Evolutionary conservation across 345 rosid species (phyloP).

Genomic region (Linum lewisii): DNA sequence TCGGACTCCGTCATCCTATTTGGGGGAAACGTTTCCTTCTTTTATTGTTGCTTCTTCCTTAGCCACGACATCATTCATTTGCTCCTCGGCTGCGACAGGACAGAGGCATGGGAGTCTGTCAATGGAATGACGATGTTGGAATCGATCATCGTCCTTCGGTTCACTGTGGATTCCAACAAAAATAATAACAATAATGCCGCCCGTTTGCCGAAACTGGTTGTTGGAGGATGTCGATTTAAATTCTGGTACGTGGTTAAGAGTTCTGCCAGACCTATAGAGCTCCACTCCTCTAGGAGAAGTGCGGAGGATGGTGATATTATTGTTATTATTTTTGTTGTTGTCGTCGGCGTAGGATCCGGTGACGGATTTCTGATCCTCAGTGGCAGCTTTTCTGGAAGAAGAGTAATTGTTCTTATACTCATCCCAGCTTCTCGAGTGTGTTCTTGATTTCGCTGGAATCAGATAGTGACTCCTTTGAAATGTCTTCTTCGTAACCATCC

Average conservation of each 20-base stretch:
- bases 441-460: conserved; percentile 28
- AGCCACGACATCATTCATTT: conserved; percentile 69
- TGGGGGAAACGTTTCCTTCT: conserved; percentile 45
- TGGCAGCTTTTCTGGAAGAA: conserved; percentile 45
- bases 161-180: conserved; percentile 29
- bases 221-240: conserved; percentile 59
- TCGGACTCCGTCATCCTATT: conserved; percentile 55
- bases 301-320: conserved; percentile 18
- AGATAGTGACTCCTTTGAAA: conserved; percentile 34
- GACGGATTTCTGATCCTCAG: conserved; percentile 46
- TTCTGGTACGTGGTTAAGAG: conserved; percentile 44
- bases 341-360: conserved; percentile 27
- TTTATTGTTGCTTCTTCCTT: conserved; percentile 50
- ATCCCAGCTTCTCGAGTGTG: conserved; percentile 61
- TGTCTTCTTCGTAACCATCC: conserved; percentile 81
- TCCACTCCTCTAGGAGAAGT: conserved; percentile 38
- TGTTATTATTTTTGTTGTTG: conserved; percentile 18
- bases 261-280: conserved; percentile 33
- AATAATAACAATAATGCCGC: conserved; percentile 15
- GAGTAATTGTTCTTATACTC: conserved; percentile 47
- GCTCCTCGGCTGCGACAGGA: conserved; percentile 48
- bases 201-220: conserved; percentile 47
- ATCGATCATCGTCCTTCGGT: conserved; percentile 29
- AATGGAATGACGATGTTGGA: conserved; percentile 69
- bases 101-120: conserved; percentile 53